A percentile compares a stretch with the other conserved stretches of the same genome.
Evolutionary conservation across 2,329 filamentous ascomycete species (phyloP).

Genomic region (Aureobasidium leucospermi): DNA sequence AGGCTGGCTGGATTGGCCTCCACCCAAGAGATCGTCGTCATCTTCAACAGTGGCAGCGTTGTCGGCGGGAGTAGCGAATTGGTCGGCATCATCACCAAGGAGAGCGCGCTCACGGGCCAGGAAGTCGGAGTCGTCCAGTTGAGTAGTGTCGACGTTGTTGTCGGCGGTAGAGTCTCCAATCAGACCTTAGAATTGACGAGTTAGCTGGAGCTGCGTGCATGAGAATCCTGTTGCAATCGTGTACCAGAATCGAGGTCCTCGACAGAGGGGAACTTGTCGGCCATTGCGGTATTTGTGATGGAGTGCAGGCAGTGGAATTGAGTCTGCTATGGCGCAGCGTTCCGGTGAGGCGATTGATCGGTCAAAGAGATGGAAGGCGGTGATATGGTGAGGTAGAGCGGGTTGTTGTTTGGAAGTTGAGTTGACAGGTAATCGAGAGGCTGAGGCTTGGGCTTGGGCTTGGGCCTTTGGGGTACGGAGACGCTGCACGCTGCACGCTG

Average conservation of each 20-base stretch:
- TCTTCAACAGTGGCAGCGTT: slow-evolving; percentile 55
- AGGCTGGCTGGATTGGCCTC: slow-evolving; percentile 35
- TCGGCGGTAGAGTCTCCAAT: slow-evolving; percentile 52
- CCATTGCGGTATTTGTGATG: slow-evolving; percentile 30
- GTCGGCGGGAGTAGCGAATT: slow-evolving; percentile 76
- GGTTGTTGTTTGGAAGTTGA: slow-evolving; percentile 1
- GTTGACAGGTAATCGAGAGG: background rate
- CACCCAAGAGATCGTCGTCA: slow-evolving; percentile 54
- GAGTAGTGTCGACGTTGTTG: slow-evolving; percentile 40
- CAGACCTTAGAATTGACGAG: slow-evolving; percentile 48
- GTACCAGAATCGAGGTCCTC: slow-evolving; percentile 47
- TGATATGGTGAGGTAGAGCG: background rate
- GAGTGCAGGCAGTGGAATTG: background rate
- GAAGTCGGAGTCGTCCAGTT: slow-evolving; percentile 67
- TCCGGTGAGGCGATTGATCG: background rate
- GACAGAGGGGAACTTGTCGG: slow-evolving; percentile 46
- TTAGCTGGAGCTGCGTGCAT: slow-evolving; percentile 15
- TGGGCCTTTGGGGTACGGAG: background rate
- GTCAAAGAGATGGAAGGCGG: background rate
- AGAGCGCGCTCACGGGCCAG: slow-evolving; percentile 83
- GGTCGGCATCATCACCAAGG: slow-evolving; percentile 86
- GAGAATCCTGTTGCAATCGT: slow-evolving; percentile 16
- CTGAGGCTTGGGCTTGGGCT: background rate
- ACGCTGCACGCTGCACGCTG: background rate
- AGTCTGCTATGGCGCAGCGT: background rate